These are phyloP conservation scores for Staphylotrichum tortipilum DNA, from an alignment of 495 filamentous ascomycete species.

Conservation along the genomic window DNA sequence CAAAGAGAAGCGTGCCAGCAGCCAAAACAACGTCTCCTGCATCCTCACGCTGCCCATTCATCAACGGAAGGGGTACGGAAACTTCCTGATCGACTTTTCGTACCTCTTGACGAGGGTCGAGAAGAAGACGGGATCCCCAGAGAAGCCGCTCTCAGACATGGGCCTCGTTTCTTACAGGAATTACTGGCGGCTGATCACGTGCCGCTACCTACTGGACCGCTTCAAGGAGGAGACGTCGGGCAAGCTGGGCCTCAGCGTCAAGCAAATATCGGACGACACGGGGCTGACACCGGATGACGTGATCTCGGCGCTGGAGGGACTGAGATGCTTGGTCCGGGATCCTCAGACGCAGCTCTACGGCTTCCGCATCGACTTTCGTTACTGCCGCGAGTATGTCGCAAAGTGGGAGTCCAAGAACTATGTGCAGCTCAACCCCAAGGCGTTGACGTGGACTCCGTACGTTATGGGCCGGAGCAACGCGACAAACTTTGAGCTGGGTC, in stretches of 20 bases:
- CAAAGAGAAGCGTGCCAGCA: constrained; percentile 94
- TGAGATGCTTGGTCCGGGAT: constrained; percentile 82
- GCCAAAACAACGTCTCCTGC: constrained; percentile 93
- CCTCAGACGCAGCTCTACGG: constrained; percentile 83
- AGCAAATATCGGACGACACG: constrained; percentile 77
- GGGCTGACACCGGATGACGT: constrained; percentile 96
- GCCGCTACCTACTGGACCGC: constrained; percentile 56
- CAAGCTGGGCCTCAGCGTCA: constrained; percentile 61
- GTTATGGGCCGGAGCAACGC: constrained; percentile 83
- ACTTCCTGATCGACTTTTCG: constrained; percentile 94
- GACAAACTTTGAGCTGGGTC: constrained; percentile 74
- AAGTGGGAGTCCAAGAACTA: constrained; percentile 83
- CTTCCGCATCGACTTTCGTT: constrained; percentile 72
- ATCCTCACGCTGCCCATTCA: constrained; percentile 94
- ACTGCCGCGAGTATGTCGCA: constrained; percentile 73
- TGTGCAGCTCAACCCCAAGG: constrained; percentile 70
- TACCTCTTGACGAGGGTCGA: constrained; percentile 91
- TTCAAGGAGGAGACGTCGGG: constrained; percentile 37
- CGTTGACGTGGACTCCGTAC: constrained; percentile 93
- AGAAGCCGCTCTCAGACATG: constrained; percentile 97
- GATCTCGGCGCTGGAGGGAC: constrained; percentile 79
- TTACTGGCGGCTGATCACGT: constrained; percentile 87
- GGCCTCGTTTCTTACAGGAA: constrained; percentile 93
- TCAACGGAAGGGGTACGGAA: constrained; percentile 93
- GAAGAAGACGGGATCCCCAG: constrained; percentile 88